A percentile compares a stretch with the other conserved stretches of the same genome.
Evolutionary conservation across 768 basidiomycete species (phyloP).

Genomic region (Leucocoprinus leucothites): DNA sequence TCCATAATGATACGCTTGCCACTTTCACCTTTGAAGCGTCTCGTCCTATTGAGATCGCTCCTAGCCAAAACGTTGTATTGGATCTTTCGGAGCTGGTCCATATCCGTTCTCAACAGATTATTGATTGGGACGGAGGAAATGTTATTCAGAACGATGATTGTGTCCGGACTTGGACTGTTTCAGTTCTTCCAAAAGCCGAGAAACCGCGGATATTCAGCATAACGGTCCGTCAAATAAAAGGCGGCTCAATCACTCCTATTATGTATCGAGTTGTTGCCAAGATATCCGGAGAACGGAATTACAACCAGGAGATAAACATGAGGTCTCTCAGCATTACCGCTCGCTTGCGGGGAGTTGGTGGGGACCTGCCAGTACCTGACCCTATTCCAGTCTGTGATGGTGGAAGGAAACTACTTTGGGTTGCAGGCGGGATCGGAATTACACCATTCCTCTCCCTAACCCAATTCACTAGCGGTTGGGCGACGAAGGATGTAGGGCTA

Average conservation of each 20-base stretch:
- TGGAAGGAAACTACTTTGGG: slow-evolving; percentile 41
- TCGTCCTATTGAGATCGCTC: slow-evolving; percentile 28
- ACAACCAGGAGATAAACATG: slow-evolving; percentile 28
- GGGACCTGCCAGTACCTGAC: slow-evolving; percentile 24
- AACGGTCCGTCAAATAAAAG: slow-evolving; percentile 43
- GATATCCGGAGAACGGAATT: slow-evolving; percentile 23
- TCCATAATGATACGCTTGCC: slow-evolving; percentile 46
- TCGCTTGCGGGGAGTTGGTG: slow-evolving; percentile 49
- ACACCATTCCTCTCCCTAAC: slow-evolving; percentile 62
- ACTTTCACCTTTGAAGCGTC: slow-evolving; percentile 49
- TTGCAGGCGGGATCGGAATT: slow-evolving; percentile 65
- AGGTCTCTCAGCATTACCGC: slow-evolving; percentile 36
- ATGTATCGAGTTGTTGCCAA: slow-evolving; percentile 48
- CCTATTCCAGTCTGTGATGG: slow-evolving; percentile 15
- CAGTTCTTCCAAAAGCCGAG: slow-evolving; percentile 25
- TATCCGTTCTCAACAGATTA: slow-evolving; percentile 28
- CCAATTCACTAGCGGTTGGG: slow-evolving; percentile 15
- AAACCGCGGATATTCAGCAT: slow-evolving; percentile 3
- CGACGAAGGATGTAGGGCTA: not conserved
- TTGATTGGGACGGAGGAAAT: slow-evolving; percentile 47
- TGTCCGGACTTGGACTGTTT: slow-evolving; percentile 65
- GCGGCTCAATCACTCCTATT: slow-evolving; percentile 52
- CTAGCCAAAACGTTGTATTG: slow-evolving; percentile 54
- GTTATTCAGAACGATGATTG: slow-evolving; percentile 55
- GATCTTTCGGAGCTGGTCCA: slow-evolving; percentile 53